Base-by-base conservation (phyloP, 2,329 filamentous ascomycete species). In the Geosmithia flava region DNA sequence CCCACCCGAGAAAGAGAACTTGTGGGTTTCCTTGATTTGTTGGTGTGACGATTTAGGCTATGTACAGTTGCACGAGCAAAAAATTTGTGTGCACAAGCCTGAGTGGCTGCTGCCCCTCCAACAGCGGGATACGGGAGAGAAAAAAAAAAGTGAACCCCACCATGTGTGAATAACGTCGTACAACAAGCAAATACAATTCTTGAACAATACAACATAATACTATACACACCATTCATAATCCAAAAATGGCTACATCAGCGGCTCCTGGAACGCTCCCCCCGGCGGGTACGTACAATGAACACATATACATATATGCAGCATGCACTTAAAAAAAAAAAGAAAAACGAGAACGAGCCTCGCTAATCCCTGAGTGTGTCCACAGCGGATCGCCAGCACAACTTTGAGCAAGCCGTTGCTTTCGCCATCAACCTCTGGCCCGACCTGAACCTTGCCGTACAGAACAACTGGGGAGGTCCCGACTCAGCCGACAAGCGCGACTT, bases 401-500 rank as follows among this genome's bases (percentile, higher is more conserved):
- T 97, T 69, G 93, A 97, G 63, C 83, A 93, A 59, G 85, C 81
- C 60, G 84, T 96, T 57, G 88, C 87, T 62, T 83, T 93, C 62
- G 71, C 84, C 42, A 80, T 98, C 54, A 81, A 90, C 70, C 78
- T 86, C 60, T 98, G 93, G 93, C 82, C 85, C 7, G 84, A 87
- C 30, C 82, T 98, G 48, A 85, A 84, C 45, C 81, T 95, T 60
- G 88, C 93, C 44, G 87, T 96, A 43, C 78, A 86, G 62, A 88
- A 87, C 64, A 75, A 80, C 67, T 95, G 90, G 85, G 93, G 91
- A 58, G 93, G 91, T 2, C 80, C 87, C 41, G 81, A 88, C 59
- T 84, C 81, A 20, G 65, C 74, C 51, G 88, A 94, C 66, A 97
- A 97, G 71, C 85, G 91, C 59, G 91, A 95, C 74, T 97, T 90